A percentile compares a stretch with the other conserved stretches of the same genome.
Evolutionary conservation across 2,329 filamentous ascomycete species (phyloP).

Genomic region (Calonectria fujianensis): DNA sequence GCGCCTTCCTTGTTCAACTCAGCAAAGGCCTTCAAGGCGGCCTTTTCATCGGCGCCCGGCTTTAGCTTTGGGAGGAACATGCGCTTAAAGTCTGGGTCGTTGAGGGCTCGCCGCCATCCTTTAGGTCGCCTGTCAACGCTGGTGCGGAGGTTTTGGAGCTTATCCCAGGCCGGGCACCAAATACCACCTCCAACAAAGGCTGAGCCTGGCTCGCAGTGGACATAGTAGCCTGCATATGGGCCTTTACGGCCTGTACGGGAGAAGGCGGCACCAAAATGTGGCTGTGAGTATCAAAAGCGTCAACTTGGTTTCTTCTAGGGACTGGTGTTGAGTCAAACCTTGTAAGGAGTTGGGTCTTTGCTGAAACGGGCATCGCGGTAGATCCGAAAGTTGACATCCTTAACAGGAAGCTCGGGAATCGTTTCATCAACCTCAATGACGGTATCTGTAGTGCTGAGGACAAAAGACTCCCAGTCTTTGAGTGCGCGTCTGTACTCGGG

Average conservation of each 20-base stretch:
- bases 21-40: constrained; percentile 81
- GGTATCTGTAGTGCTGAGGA: constrained; percentile 82
- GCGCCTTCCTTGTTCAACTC: constrained; percentile 82
- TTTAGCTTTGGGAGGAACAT: constrained; percentile 75
- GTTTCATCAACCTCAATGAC: constrained; percentile 85
- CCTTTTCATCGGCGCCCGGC: constrained; percentile 63
- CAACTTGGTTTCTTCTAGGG: constrained; percentile 49
- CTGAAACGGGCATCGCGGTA: constrained; percentile 91
- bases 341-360: constrained; percentile 91
- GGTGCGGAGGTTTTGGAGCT: constrained; percentile 81
- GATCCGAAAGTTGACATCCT: constrained; percentile 91
- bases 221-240: constrained; percentile 90
- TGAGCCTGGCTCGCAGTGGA: constrained; percentile 84
- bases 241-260: constrained; percentile 92
- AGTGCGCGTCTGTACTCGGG: constrained; percentile 85
- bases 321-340: constrained; percentile 71
- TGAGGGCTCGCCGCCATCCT: constrained; percentile 81
- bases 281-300: constrained; percentile 63
- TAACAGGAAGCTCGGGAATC: constrained; percentile 88
- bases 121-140: constrained; percentile 85
- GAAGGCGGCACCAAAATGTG: constrained; percentile 90
- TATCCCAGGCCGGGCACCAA: constrained; percentile 84
- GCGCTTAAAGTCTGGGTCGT: constrained; percentile 75
- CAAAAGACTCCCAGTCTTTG: constrained; percentile 88
- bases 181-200: constrained; percentile 88